Conservation (phyloP, 306 rosid species). For the Inga laurina region DNA sequence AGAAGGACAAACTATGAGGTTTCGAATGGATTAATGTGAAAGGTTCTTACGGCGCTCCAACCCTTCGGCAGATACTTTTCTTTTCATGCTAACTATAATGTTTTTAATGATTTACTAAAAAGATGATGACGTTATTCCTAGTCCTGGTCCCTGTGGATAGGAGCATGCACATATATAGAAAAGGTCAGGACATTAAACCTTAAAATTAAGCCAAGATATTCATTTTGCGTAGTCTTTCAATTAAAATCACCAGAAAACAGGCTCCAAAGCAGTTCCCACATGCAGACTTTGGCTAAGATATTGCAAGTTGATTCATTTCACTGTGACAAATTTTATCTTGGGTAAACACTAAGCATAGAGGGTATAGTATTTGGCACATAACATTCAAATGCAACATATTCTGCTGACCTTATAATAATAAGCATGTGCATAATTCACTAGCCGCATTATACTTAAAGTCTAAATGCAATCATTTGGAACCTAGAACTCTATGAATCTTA, state of each 20-base stretch:
- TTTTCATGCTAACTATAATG: background rate
- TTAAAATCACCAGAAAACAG: background rate
- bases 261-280: background rate
- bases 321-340: background rate
- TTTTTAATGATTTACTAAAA: background rate
- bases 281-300: background rate
- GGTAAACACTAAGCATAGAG: background rate
- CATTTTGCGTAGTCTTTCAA: background rate
- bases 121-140: background rate
- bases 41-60: background rate
- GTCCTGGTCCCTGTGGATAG: background rate
- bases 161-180: constrained; percentile 18
- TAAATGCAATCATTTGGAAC: background rate
- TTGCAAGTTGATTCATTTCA: background rate
- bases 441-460: background rate
- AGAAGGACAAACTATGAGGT: too few species aligned
- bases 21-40: too few species aligned
- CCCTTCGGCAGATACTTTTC: background rate
- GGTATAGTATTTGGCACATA: background rate
- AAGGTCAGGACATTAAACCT: background rate
- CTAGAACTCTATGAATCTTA: background rate
- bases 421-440: constrained; percentile 1
- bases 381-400: background rate
- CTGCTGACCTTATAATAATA: background rate
- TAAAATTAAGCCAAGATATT: constrained; percentile 9